Evolutionary conservation across 352 stramenopile genomes (phyloP).

Genomic region (Globisporangium nunn): DNA sequence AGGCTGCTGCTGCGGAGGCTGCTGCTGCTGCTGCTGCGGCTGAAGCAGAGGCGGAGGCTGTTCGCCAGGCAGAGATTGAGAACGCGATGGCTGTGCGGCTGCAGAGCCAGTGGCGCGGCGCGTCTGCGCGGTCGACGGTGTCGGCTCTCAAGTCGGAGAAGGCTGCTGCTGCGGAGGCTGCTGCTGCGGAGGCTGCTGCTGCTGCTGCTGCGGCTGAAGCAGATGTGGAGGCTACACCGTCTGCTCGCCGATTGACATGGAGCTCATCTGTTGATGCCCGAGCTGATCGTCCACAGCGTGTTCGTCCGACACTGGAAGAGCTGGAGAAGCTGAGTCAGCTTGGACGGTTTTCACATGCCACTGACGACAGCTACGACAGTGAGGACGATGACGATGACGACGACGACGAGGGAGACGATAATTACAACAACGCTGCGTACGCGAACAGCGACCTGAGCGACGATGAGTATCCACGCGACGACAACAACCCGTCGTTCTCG

Average conservation of each 20-base stretch:
- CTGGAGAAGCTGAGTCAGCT: conserved; percentile 14
- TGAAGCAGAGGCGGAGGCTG: conserved; percentile 5
- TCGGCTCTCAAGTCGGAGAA: conserved; percentile 8
- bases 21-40: not conserved
- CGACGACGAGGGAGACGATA: conserved; percentile 1
- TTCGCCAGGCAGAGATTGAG: conserved; percentile 4
- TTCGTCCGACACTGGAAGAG: conserved; percentile 12
- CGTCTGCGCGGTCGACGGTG: conserved; percentile 9
- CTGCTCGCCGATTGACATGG: not conserved
- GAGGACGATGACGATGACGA: conserved; percentile 10
- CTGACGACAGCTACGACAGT: conserved; percentile 11
- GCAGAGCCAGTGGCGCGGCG: conserved; percentile 18
- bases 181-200: conserved; percentile 18
- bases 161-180: conserved; percentile 1
- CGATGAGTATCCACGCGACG: not conserved
- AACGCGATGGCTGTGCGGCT: conserved; percentile 16
- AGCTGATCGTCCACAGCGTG: not conserved
- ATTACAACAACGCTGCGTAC: not conserved
- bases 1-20: conserved; percentile 1
- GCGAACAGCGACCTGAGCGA: not conserved
- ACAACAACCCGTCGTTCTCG: not conserved
- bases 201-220: too few relatives aligned
- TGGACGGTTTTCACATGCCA: conserved; percentile 9
- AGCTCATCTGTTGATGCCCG: not conserved
- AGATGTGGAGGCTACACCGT: not conserved